These are phyloP conservation scores for Citrus glauca DNA, from an alignment of 345 rosid genomes.

Conservation along the genomic window DNA sequence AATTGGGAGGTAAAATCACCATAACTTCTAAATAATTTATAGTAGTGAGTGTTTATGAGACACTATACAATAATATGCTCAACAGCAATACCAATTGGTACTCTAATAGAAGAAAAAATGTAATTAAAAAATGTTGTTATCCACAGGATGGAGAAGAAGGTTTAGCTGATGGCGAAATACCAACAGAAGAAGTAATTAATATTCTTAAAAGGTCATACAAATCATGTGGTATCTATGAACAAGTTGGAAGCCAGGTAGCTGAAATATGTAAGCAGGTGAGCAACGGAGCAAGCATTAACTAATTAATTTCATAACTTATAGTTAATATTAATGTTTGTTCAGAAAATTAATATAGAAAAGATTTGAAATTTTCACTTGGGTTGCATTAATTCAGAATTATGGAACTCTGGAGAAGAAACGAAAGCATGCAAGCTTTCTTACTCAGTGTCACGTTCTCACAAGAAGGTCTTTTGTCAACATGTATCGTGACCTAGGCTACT, in stretches of 20 bases:
- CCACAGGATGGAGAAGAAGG: slow-evolving; percentile 44
- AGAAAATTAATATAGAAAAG: too few relatives aligned
- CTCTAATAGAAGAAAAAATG: too few relatives aligned
- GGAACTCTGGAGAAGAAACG: slow-evolving; percentile 20
- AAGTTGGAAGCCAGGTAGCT: slow-evolving; percentile 26
- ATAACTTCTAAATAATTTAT: too few relatives aligned
- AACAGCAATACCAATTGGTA: too few relatives aligned
- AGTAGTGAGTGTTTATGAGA: too few relatives aligned
- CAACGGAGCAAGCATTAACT: background rate
- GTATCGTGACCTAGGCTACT: slow-evolving; percentile 59
- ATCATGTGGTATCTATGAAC: slow-evolving; percentile 27
- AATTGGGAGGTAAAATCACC: too few relatives aligned
- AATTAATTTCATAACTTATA: background rate
- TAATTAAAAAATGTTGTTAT: too few relatives aligned
- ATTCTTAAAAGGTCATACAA: slow-evolving; percentile 33
- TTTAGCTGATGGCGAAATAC: slow-evolving; percentile 5
- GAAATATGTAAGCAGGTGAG: slow-evolving; percentile 30
- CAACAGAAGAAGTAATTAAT: slow-evolving; percentile 41
- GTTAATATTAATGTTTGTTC: too few relatives aligned
- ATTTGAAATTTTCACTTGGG: too few relatives aligned
- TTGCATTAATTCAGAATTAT: slow-evolving; percentile 3
- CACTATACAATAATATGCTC: too few relatives aligned
- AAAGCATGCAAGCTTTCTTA: slow-evolving; percentile 33
- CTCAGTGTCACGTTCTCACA: slow-evolving; percentile 39
- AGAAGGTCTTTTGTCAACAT: slow-evolving; percentile 56